Evolutionary conservation across 257 asterid species (phyloP).

Genomic region (Nicotiana tabacum): DNA sequence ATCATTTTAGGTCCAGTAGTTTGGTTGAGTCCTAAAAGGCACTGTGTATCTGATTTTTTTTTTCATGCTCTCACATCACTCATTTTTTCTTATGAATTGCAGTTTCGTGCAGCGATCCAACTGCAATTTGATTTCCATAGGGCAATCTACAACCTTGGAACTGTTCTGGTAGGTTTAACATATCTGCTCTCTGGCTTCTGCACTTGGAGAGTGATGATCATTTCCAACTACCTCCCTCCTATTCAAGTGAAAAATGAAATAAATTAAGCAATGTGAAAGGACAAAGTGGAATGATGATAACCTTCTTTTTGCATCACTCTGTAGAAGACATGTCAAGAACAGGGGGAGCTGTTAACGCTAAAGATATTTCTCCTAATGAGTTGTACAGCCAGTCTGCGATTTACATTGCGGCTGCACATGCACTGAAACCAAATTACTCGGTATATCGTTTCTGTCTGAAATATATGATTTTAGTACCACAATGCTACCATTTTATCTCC

Average conservation of each 20-base stretch:
- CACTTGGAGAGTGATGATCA: conserved; percentile 7
- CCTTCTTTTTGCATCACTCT: conserved; percentile 23
- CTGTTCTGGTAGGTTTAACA: conserved; percentile 81
- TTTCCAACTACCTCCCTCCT: conserved; percentile 5
- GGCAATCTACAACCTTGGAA: conserved; percentile 99
- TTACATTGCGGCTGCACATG: conserved; percentile 97
- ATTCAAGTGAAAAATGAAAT: conserved; percentile 1
- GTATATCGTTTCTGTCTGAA: conserved; percentile 37
- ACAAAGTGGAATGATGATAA: conserved; percentile 6
- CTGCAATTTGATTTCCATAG: conserved; percentile 98
- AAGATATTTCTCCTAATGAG: conserved; percentile 85
- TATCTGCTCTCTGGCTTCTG: conserved; percentile 10
- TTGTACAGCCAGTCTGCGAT: conserved; percentile 93
- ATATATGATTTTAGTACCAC: background rate
- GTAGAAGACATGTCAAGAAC: conserved; percentile 97
- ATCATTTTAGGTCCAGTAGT: background rate
- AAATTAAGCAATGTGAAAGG: background rate
- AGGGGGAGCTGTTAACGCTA: conserved; percentile 59
- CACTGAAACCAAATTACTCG: conserved; percentile 90
- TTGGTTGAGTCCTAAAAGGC: background rate
- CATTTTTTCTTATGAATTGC: conserved; percentile 19
- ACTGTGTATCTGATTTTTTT: background rate
- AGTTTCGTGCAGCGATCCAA: conserved; percentile 96
- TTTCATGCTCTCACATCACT: background rate
- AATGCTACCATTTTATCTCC: background rate